Percentiles rank a stretch among this genome's conserved stretches.
phyloP scores from a whole-genome alignment of 306 rosid species.

The Geum urbanum region DNA sequence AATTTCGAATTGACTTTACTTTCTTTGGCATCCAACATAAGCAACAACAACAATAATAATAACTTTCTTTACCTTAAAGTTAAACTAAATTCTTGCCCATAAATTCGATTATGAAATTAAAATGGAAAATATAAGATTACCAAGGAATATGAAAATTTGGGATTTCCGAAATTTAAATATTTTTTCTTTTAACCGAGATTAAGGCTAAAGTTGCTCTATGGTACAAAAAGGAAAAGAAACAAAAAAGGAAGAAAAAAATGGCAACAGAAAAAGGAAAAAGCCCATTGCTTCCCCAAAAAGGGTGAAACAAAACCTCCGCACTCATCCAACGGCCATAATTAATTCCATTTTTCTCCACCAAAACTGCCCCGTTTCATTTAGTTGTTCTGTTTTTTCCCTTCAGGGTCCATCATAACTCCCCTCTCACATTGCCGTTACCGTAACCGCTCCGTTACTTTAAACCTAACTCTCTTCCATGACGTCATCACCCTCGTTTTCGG shows the following conservation, averaged over 20 bases:
- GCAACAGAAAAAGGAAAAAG: neutral
- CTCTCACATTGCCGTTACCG: slow-evolving; percentile 19
- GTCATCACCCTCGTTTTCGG: slow-evolving; percentile 31
- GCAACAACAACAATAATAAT: neutral
- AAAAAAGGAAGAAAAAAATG: neutral
- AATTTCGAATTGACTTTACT: slow-evolving; percentile 1
- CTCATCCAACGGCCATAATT: slow-evolving; percentile 26
- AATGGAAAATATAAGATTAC: neutral
- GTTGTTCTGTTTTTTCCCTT: neutral
- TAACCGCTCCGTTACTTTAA: neutral
- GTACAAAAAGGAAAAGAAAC: slow-evolving; percentile 12
- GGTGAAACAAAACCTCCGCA: slow-evolving; percentile 11
- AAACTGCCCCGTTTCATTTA: slow-evolving; percentile 32
- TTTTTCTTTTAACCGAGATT: slow-evolving; percentile 23
- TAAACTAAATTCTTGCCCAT: slow-evolving; percentile 14
- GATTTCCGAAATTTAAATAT: slow-evolving; percentile 7
- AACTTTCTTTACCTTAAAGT: slow-evolving; percentile 30
- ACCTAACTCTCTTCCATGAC: slow-evolving; percentile 37
- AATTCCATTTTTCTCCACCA: slow-evolving; percentile 21
- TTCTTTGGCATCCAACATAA: slow-evolving; percentile 14
- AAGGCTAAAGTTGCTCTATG: slow-evolving; percentile 31
- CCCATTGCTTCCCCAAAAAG: slow-evolving; percentile 11
- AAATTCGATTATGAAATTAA: slow-evolving; percentile 7
- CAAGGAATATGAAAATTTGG: neutral
- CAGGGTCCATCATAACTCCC: neutral